Evolutionary conservation across 805 yeast species (phyloP), one percentile per base, ranked within the genome.

Genomic region (Ogataea thermomethanolica): DNA sequence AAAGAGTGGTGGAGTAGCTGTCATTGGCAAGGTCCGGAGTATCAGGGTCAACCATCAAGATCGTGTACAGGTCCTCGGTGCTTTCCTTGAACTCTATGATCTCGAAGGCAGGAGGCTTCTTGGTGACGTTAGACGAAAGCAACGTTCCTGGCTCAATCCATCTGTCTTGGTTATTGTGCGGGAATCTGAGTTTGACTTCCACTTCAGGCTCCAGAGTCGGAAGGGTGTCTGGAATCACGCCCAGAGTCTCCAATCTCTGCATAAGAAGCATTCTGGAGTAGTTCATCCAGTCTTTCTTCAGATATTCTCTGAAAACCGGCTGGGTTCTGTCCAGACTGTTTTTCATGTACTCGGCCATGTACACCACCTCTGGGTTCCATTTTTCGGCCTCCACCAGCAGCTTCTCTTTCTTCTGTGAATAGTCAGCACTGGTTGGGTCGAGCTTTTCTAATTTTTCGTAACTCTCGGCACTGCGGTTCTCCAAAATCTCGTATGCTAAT

Each of bases 171-270:
- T 77, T 69, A 46, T 78, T 79, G 56, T 81, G 85, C 5, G 89
- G 81, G 58, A 90, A 90, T 64, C 79, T 79, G 32, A 93, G 56
- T 32, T 76, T 70, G 5, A 91, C 85, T 37, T 84, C 88, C 12
- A 78, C 91, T 47, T 72, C 66, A 13, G 98, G 98, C 8, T 75
- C 81, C 42, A 93, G 64, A 2, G 97, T 89, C 21, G 97, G 93
- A 61, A 93, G 59, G 3, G 98, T 90, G 59, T 93, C 99, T 11
- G 99, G 99, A 44, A 93, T 85, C 30, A 87, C 87, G 30, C 74
- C 75, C 51, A 88, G 67, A 41, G 84, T 79, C 66, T 93, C 99
- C 39, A 93, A 65, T 68, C 98, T 79, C 67, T 93, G 97, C 93
- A 93, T 87, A 38, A 82, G 69, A 37, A 87, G 58, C 86, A 88